Percentiles rank a stretch among this genome's conserved stretches.
These are phyloP conservation scores for Rhynchospora tenuis DNA, from an alignment of 176 grass and related monocot species.

Conservation along the genomic window DNA sequence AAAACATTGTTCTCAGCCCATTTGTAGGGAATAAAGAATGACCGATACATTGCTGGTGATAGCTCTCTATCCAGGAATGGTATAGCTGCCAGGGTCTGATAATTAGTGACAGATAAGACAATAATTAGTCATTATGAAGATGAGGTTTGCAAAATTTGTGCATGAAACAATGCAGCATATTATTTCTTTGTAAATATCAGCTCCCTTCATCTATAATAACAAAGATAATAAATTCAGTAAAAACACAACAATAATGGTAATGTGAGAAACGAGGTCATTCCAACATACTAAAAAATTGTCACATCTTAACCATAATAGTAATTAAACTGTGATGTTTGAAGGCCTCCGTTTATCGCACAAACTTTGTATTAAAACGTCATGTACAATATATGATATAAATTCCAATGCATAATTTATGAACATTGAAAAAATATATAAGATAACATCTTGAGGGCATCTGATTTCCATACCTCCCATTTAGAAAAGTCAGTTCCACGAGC, in stretches of 20 bases:
- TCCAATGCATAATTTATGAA: neutral
- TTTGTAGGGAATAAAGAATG: slow-evolving; percentile 85
- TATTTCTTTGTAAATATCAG: neutral
- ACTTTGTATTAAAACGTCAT: neutral
- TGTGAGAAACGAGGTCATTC: no score
- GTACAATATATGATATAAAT: neutral
- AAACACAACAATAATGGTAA: neutral
- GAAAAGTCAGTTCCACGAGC: slow-evolving; percentile 68
- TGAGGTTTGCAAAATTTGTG: neutral
- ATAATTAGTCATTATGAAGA: neutral
- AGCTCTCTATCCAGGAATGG: slow-evolving; percentile 85
- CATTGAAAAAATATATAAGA: neutral
- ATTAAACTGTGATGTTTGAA: neutral
- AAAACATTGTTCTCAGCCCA: slow-evolving; percentile 89
- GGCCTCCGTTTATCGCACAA: neutral
- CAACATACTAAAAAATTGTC: neutral
- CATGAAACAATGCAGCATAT: neutral
- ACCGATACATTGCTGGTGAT: slow-evolving; percentile 73
- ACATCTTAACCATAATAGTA: neutral
- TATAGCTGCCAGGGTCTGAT: slow-evolving; percentile 57
- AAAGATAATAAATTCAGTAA: neutral
- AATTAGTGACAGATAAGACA: neutral
- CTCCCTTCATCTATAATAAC: neutral
- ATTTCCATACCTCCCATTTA: slow-evolving; percentile 78
- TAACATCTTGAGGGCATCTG: neutral